Conservation (phyloP, 1,284 basidiomycete species). For the Ceratobasidium sp. region DNA sequence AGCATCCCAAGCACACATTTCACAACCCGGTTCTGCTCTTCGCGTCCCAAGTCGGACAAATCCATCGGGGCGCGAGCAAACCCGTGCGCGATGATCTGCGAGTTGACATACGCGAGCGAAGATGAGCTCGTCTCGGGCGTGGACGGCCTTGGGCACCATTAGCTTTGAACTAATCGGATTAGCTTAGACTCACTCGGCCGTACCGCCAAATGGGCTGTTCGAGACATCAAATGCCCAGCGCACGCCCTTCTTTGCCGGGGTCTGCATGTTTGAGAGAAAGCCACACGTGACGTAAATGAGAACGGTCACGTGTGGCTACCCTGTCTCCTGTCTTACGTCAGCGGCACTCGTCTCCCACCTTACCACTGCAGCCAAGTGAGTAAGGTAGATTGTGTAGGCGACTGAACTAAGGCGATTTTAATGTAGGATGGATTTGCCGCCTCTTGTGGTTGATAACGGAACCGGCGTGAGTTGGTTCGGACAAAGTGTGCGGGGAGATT, state of each 20-base stretch:
- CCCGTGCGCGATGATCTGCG: slow-evolving; percentile 82
- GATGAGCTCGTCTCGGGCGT: slow-evolving; percentile 47
- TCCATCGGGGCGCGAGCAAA: slow-evolving; percentile 73
- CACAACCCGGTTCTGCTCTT: slow-evolving; percentile 72
- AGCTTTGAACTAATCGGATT: not conserved
- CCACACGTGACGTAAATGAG: slow-evolving; percentile 42
- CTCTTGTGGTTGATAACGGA: slow-evolving; percentile 96
- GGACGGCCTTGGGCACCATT: slow-evolving; percentile 20
- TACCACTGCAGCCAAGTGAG: not conserved
- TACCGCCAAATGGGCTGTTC: slow-evolving; percentile 41
- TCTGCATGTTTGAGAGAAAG: slow-evolving; percentile 17
- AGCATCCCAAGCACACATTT: slow-evolving; percentile 84
- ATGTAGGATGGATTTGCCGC: slow-evolving; percentile 56
- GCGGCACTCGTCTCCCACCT: slow-evolving; percentile 31
- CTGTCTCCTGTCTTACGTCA: slow-evolving; percentile 7
- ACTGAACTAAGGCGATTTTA: not conserved
- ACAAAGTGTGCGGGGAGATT: slow-evolving; percentile 29
- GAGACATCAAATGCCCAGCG: slow-evolving; percentile 47
- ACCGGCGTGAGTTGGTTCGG: slow-evolving; percentile 80
- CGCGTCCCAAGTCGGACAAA: slow-evolving; percentile 64
- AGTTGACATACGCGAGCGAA: slow-evolving; percentile 68
- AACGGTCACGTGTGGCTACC: slow-evolving; percentile 25
- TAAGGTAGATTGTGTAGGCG: not conserved
- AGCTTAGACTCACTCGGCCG: slow-evolving; percentile 15
- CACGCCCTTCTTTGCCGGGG: slow-evolving; percentile 42